Conservation (phyloP, 2,329 filamentous ascomycete species). For the Fusarium chlamydosporum region DNA sequence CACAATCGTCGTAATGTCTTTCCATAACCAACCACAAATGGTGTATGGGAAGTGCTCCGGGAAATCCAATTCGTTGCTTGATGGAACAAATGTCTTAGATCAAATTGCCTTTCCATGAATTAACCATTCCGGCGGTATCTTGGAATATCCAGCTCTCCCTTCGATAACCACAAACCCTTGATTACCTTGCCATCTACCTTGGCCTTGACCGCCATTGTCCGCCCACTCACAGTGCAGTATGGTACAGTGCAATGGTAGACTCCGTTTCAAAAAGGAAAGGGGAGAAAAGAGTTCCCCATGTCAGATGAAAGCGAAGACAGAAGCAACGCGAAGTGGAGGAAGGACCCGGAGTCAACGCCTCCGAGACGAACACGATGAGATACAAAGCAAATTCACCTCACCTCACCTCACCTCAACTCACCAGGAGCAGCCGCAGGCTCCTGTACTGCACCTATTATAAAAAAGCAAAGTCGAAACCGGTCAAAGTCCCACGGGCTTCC, state of each 20-base stretch:
- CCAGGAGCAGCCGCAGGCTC: no score
- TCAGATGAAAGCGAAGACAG: no score
- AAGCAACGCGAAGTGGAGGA: no score
- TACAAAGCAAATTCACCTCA: no score
- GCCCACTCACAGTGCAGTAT: neutral
- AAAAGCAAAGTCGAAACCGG: no score
- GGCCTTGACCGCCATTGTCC: constrained; percentile 38
- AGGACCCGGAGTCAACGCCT: no score
- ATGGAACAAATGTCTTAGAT: neutral
- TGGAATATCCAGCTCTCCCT: constrained; percentile 3
- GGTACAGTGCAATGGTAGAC: constrained; percentile 4
- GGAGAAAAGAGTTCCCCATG: no score
- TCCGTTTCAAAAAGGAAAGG: constrained; percentile 12
- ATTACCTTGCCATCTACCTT: constrained; percentile 9
- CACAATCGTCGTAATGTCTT: neutral
- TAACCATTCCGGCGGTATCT: neutral
- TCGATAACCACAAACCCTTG: neutral
- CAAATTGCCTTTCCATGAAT: neutral
- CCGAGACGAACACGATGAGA: no score
- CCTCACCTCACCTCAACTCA: no score
- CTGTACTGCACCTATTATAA: no score
- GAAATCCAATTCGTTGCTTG: neutral
- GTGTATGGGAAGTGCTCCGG: neutral
- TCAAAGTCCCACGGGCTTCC: no score
- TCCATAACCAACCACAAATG: neutral